These are phyloP conservation scores for Citropsis articulata DNA, from an alignment of 345 rosid species.

Conservation along the genomic window DNA sequence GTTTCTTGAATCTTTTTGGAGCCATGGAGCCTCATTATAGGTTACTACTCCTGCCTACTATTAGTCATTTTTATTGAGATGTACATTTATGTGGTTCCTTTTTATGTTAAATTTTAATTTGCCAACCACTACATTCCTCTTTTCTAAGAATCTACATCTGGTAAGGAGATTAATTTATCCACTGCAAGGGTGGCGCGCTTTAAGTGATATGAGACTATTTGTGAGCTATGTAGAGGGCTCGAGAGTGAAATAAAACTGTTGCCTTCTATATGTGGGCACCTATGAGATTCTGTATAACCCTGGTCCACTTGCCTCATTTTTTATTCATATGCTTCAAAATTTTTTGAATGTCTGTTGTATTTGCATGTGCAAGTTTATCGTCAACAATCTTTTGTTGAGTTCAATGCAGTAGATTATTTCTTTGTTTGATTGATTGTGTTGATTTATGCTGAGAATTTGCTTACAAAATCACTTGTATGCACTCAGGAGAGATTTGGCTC, in stretches of 20 bases:
- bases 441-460: slow-evolving; percentile 6
- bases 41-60: not conserved
- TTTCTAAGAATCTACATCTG: not conserved
- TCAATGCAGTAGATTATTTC: not conserved
- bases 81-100: not conserved
- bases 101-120: not conserved
- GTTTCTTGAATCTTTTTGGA: not conserved
- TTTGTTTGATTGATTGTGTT: not conserved
- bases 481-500: slow-evolving; percentile 86
- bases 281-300: not conserved
- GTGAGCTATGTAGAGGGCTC: not conserved
- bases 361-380: not conserved
- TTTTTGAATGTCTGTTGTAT: slow-evolving; percentile 10
- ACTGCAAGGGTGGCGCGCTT: not conserved
- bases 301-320: not conserved
- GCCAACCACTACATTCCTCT: not conserved
- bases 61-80: not conserved
- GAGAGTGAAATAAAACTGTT: not conserved
- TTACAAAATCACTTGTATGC: slow-evolving; percentile 20
- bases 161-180: not conserved
- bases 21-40: not conserved
- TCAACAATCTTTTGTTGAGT: not conserved
- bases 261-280: not conserved
- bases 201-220: not conserved
- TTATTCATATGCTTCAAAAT: not conserved